Percentiles rank a stretch among this genome's conserved stretches.
Conservation (phyloP, 352 stramenopile genomes). For the Phytophthora sojae region DNA sequence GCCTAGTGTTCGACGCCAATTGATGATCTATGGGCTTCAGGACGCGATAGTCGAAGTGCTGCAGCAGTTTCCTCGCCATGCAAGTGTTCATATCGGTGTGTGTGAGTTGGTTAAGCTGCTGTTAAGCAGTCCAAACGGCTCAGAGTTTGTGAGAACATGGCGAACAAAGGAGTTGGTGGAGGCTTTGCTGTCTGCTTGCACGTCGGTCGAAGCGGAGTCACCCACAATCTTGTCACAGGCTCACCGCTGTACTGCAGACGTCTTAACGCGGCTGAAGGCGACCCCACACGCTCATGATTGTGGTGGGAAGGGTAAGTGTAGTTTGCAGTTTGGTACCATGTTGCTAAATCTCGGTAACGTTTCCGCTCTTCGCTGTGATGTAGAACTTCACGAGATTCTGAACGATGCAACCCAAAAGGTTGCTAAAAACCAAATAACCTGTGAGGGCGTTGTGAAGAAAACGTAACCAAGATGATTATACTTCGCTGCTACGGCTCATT, state of each 20-base stretch:
- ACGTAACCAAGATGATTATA: too few species aligned
- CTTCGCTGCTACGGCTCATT: too few species aligned
- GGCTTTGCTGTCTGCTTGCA: conserved; percentile 15
- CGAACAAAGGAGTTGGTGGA: conserved; percentile 20
- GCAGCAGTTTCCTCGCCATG: conserved; percentile 21
- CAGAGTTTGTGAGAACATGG: conserved; percentile 11
- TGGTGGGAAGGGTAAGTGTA: background rate
- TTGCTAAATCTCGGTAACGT: background rate
- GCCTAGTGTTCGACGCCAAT: conserved; percentile 23
- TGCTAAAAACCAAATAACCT: background rate
- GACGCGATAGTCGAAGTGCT: conserved; percentile 33
- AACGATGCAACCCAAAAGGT: background rate
- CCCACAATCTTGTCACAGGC: background rate
- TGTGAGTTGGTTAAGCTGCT: conserved; percentile 36
- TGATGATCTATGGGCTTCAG: conserved; percentile 37
- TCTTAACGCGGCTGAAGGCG: background rate
- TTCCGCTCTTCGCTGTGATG: background rate
- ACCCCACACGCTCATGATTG: background rate
- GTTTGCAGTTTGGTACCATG: background rate
- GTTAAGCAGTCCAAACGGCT: conserved; percentile 10
- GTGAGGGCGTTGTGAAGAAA: too few species aligned
- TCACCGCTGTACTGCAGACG: background rate
- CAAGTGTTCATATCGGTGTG: conserved; percentile 27
- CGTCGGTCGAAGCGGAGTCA: conserved; percentile 10
- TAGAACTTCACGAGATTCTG: background rate